Conservation (phyloP, 352 stramenopile genomes). For the Globisporangium iwayamae region DNA sequence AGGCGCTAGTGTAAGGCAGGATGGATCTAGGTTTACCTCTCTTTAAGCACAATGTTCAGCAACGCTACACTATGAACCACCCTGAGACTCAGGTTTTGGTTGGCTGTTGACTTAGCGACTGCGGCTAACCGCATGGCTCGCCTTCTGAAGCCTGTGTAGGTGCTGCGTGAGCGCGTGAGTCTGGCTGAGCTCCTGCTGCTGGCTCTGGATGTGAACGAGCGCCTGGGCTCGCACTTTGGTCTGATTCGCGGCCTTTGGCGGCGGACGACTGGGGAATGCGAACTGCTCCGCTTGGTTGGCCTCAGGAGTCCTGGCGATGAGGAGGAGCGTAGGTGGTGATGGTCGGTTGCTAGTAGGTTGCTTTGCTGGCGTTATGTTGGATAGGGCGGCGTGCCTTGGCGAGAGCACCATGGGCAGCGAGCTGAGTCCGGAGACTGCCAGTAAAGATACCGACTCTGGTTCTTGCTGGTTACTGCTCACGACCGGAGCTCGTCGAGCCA, state of each 20-base stretch:
- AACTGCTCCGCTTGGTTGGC: slow-evolving; percentile 11
- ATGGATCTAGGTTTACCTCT: slow-evolving; percentile 6
- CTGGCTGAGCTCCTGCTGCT: slow-evolving; percentile 11
- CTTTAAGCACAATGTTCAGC: slow-evolving; percentile 13
- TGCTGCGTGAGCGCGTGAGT: slow-evolving; percentile 23
- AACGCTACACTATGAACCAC: not conserved
- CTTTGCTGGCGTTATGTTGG: not conserved
- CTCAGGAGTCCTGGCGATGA: no score
- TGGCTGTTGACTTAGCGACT: slow-evolving; percentile 24
- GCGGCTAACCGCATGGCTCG: slow-evolving; percentile 15
- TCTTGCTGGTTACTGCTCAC: slow-evolving; percentile 3
- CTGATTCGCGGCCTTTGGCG: slow-evolving; percentile 9
- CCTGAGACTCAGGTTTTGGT: slow-evolving; percentile 10
- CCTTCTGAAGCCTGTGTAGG: slow-evolving; percentile 20
- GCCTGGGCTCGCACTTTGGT: slow-evolving; percentile 25
- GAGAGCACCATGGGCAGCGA: slow-evolving; percentile 11
- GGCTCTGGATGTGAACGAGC: slow-evolving; percentile 19
- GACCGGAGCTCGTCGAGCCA: not conserved
- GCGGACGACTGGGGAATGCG: not conserved
- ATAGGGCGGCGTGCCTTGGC: not conserved
- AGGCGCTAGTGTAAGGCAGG: slow-evolving; percentile 13
- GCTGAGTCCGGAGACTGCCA: not conserved
- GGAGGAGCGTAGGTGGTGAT: not conserved
- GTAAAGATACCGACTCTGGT: not conserved
- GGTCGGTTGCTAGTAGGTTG: not conserved